A percentile compares a stretch with the other conserved stretches of the same genome.
Evolutionary conservation across 495 filamentous ascomycete genomes (phyloP).

Genomic region (Aeminium ludgeri): DNA sequence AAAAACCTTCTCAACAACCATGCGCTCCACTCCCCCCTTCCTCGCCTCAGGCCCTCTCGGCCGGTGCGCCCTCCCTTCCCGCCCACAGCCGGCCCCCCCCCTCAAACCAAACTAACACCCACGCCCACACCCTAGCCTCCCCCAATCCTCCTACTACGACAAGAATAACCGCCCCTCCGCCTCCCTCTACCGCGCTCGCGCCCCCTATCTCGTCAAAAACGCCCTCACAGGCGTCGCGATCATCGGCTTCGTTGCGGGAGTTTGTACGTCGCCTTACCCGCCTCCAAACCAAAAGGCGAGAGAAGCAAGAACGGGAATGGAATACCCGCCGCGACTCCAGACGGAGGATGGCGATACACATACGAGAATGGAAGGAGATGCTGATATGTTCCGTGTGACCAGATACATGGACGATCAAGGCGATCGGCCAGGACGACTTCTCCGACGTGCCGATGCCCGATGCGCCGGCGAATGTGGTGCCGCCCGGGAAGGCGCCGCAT

Average conservation of each 20-base stretch:
- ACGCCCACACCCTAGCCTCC: slow-evolving; percentile 44
- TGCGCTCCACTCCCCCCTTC: too few relatives aligned
- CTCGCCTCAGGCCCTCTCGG: too few relatives aligned
- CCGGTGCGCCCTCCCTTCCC: too few relatives aligned
- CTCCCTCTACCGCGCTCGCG: slow-evolving; percentile 74
- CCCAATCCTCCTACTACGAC: slow-evolving; percentile 77
- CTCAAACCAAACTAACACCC: too few relatives aligned
- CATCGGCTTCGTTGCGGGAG: slow-evolving; percentile 48
- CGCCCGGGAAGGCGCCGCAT: slow-evolving; percentile 19
- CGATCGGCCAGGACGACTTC: slow-evolving; percentile 93
- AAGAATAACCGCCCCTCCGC: slow-evolving; percentile 59
- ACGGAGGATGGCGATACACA: too few relatives aligned
- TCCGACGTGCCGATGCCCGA: slow-evolving; percentile 82
- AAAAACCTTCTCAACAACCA: too few relatives aligned
- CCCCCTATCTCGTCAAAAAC: slow-evolving; percentile 86
- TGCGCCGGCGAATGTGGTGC: slow-evolving; percentile 38
- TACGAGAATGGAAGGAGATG: not conserved
- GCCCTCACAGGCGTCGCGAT: slow-evolving; percentile 53
- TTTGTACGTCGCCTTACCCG: slow-evolving; percentile 47
- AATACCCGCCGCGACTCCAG: too few relatives aligned
- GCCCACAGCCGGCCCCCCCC: too few relatives aligned
- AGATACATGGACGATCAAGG: slow-evolving; percentile 81
- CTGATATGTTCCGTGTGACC: slow-evolving; percentile 1
- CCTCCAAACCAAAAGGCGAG: not conserved
- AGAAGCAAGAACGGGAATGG: not conserved